Evolutionary conservation across 768 basidiomycete species (phyloP), one percentile per base, ranked within the genome.

Genomic region (Krasilnikovozyma curviuscula): DNA sequence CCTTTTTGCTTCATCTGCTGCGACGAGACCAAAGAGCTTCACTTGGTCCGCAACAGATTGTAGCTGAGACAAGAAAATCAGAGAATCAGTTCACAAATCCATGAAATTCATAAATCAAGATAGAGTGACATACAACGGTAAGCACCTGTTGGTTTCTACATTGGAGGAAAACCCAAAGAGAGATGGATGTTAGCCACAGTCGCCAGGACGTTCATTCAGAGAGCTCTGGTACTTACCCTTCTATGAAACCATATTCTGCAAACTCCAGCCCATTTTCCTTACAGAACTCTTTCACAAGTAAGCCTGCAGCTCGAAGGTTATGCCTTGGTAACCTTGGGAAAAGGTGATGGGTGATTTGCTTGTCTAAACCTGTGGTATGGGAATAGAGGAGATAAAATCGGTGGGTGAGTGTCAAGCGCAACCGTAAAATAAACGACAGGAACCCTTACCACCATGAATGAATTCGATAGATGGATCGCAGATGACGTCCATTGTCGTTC

Each of bases 261-360:
- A 89, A 98, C 30, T 74, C 73, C 4, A 97, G 68, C 24, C 62
- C 61, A 40, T 67, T 78, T 60, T 91, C 82, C 55, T 73, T 69
- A 13, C 86, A 85, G 57, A 80, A 97, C 57, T 80, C 72, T 62
- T 86, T 91, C 45, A 93, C 88, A 19, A 89, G 68, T 27, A 71
- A 50, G 54, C 82, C 83, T 2, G 91, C 91, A 46, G 75, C 70
- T 30, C 76, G 74, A 45, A 98, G 72, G 61, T 93, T 88, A 69
- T 97, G 91, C 32, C 93, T 72, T 2, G 93, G 93, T 1, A 95
- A 70, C 10, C 93, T 78, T 18, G 93, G 93, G 69, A 95, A 95
- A 50, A 97, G 73, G 64, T 95, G 89, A 57, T 98, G 93, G 2
- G 91, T 86, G 35, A 95, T 84, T 65, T 98, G 93, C 12, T 97